Percentiles rank a stretch among this genome's conserved stretches.
phyloP scores from a whole-genome alignment of 331 rosid genomes.

The Acacia concinna region DNA sequence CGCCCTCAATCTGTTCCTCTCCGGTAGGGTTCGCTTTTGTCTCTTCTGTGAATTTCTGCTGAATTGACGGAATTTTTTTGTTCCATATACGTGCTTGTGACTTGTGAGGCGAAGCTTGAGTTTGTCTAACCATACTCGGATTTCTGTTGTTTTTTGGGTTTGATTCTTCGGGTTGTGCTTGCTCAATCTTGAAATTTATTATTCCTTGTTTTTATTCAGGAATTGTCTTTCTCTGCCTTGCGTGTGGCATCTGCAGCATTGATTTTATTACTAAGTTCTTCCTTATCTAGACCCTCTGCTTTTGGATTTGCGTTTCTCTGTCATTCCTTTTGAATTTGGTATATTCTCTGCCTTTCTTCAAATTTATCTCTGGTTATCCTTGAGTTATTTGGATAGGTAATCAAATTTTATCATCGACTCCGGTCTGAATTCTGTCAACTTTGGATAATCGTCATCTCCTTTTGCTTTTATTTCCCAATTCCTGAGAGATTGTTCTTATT shows the following conservation, averaged over 20 bases:
- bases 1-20: slow-evolving; percentile 8
- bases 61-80: not conserved
- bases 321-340: not conserved
- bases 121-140: slow-evolving; percentile 20
- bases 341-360: slow-evolving; percentile 1
- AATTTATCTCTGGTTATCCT: slow-evolving; percentile 15
- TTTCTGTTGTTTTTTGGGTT: not conserved
- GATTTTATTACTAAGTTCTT: not conserved
- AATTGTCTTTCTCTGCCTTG: slow-evolving; percentile 29
- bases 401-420: slow-evolving; percentile 19
- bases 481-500: slow-evolving; percentile 27
- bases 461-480: slow-evolving; percentile 20
- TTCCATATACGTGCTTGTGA: slow-evolving; percentile 24
- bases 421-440: not conserved
- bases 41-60: slow-evolving; percentile 28
- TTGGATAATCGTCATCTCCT: slow-evolving; percentile 1
- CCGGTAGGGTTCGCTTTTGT: slow-evolving; percentile 33
- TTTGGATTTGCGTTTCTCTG: slow-evolving; percentile 25
- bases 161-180: slow-evolving; percentile 1
- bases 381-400: not conserved
- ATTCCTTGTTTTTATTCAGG: not conserved
- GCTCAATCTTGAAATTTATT: slow-evolving; percentile 25
- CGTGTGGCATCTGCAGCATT: slow-evolving; percentile 37
- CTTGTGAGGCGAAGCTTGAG: slow-evolving; percentile 32
- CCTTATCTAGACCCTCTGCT: slow-evolving; percentile 17